Conservation (phyloP, 2,329 filamentous ascomycete species). For the Fusarium compactum region DNA sequence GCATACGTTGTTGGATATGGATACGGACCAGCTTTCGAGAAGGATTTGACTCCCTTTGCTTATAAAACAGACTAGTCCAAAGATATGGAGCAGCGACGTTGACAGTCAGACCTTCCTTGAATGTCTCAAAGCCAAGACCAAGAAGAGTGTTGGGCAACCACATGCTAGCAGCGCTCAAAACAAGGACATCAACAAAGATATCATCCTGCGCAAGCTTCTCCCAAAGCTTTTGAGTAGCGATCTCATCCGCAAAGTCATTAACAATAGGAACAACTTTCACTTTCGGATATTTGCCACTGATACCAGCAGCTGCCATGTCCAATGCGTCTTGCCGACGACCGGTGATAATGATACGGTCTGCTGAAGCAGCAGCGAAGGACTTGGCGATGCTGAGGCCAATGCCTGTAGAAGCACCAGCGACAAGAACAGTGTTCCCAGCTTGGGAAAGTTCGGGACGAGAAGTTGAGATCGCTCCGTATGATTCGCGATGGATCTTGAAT, state of each 20-base stretch:
- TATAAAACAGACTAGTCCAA: neutral
- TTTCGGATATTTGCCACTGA: neutral
- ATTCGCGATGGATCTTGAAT: neutral
- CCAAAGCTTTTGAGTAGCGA: slow-evolving; percentile 48
- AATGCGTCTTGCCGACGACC: slow-evolving; percentile 50
- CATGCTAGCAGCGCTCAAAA: slow-evolving; percentile 44
- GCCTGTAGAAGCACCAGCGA: slow-evolving; percentile 15
- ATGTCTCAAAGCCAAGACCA: slow-evolving; percentile 1
- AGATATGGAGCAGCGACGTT: slow-evolving; percentile 2
- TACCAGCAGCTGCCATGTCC: neutral
- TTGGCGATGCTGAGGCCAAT: slow-evolving; percentile 52
- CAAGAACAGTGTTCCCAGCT: slow-evolving; percentile 43
- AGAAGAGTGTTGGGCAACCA: slow-evolving; percentile 16
- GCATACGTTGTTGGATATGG: too few relatives aligned
- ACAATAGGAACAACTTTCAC: neutral
- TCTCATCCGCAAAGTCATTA: slow-evolving; percentile 25
- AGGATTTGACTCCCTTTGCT: neutral
- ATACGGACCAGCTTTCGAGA: neutral
- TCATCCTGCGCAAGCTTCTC: slow-evolving; percentile 19
- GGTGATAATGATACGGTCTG: slow-evolving; percentile 54
- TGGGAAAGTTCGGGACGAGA: slow-evolving; percentile 55
- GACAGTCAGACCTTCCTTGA: slow-evolving; percentile 3
- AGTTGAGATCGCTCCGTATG: slow-evolving; percentile 55
- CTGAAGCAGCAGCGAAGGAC: slow-evolving; percentile 60
- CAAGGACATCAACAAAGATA: slow-evolving; percentile 48